Percentiles rank a stretch among this genome's conserved stretches.
phyloP scores from a whole-genome alignment of 2,329 filamentous ascomycete species.

The Nakataea oryzae region DNA sequence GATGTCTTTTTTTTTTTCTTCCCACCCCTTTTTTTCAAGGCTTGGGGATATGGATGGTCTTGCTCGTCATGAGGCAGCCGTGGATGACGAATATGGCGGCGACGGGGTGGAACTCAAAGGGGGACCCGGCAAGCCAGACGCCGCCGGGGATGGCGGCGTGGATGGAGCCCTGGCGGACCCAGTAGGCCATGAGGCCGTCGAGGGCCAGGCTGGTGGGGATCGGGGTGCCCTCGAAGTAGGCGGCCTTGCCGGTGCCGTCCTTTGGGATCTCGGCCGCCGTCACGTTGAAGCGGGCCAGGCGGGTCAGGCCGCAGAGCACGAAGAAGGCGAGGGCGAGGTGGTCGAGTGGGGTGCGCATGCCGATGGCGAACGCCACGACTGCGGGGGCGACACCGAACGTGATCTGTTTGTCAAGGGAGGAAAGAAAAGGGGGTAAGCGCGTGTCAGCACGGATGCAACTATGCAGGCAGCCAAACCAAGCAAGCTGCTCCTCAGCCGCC shows the following conservation, averaged over 20 bases:
- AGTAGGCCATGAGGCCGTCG: constrained; percentile 79
- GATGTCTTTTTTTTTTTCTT: too few species aligned
- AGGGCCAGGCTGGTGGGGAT: constrained; percentile 84
- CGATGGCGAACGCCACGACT: constrained; percentile 77
- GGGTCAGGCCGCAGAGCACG: constrained; percentile 86
- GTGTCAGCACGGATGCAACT: not conserved
- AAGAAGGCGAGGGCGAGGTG: constrained; percentile 76
- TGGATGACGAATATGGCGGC: constrained; percentile 76
- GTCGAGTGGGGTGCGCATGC: constrained; percentile 74
- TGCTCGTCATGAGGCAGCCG: constrained; percentile 90
- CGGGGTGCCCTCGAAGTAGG: constrained; percentile 94
- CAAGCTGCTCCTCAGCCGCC: too few species aligned
- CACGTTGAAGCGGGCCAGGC: constrained; percentile 95
- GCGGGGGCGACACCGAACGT: constrained; percentile 92
- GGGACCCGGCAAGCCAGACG: constrained; percentile 52
- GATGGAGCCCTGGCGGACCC: constrained; percentile 73
- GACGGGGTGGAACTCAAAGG: constrained; percentile 75
- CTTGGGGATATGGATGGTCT: constrained; percentile 91
- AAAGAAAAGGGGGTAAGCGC: too few species aligned
- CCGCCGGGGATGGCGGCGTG: constrained; percentile 71
- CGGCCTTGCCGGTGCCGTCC: constrained; percentile 80
- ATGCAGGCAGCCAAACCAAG: too few species aligned
- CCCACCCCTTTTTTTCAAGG: constrained; percentile 33
- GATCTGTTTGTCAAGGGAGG: constrained; percentile 50
- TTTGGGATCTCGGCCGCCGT: constrained; percentile 85